These are phyloP conservation scores for Phoma sp. DNA, from an alignment of 2,329 filamentous ascomycete genomes.

Conservation along the genomic window DNA sequence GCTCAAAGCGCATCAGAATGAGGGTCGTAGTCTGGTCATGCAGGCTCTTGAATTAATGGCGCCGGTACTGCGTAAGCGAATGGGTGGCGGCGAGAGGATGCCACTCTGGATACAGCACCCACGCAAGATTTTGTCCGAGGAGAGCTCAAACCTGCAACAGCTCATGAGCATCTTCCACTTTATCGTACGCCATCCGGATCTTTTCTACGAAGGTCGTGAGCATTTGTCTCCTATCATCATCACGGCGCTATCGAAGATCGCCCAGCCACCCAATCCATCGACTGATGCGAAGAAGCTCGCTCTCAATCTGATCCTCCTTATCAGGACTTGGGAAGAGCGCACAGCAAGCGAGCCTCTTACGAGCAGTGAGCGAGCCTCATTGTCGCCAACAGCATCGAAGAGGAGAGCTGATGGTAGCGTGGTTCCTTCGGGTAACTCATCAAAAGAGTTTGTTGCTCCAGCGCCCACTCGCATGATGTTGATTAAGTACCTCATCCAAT, in stretches of 20 bases:
- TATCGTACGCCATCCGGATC: constrained; percentile 84
- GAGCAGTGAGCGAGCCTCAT: constrained; percentile 55
- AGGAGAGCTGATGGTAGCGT: constrained; percentile 73
- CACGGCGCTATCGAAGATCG: constrained; percentile 85
- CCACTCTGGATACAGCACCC: constrained; percentile 90
- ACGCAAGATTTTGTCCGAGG: constrained; percentile 87
- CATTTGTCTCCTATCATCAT: constrained; percentile 91
- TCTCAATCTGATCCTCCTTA: constrained; percentile 85
- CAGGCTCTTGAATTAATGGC: constrained; percentile 94
- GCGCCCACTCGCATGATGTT: constrained; percentile 74
- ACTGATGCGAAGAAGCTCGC: constrained; percentile 92
- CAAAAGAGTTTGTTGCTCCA: constrained; percentile 49
- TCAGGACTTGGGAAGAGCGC: constrained; percentile 91
- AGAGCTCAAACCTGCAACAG: constrained; percentile 93
- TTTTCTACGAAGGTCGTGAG: constrained; percentile 95
- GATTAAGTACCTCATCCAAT: constrained; percentile 93
- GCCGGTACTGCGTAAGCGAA: constrained; percentile 88
- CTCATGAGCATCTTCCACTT: constrained; percentile 98
- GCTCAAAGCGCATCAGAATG: constrained; percentile 90
- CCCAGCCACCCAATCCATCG: constrained; percentile 79
- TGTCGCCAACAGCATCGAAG: constrained; percentile 75
- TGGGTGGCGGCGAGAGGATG: constrained; percentile 73
- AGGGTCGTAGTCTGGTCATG: constrained; percentile 88
- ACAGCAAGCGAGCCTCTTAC: constrained; percentile 65
- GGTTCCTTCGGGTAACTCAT: constrained; percentile 61